These are phyloP conservation scores for Lentinula guzmanii DNA, from an alignment of 768 basidiomycete genomes.

Conservation along the genomic window DNA sequence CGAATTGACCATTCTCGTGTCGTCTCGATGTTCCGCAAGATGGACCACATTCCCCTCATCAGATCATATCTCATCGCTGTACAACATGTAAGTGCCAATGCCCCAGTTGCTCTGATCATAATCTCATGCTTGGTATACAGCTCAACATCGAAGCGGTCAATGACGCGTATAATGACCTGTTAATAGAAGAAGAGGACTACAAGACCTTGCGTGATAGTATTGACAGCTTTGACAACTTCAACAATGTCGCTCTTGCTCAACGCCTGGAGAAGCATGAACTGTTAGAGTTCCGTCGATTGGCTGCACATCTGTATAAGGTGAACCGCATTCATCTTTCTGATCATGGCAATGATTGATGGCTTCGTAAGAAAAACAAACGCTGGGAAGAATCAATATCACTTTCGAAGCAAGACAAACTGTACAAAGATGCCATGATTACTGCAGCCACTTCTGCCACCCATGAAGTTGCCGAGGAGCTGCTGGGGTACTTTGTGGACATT, in stretches of 20 bases:
- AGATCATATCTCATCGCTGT: conserved; percentile 96
- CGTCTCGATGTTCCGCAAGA: conserved; percentile 91
- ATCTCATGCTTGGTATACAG: conserved; percentile 30
- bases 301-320: conserved; percentile 95
- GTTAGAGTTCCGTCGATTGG: conserved; percentile 91
- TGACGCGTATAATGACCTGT: conserved; percentile 95
- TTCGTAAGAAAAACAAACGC: conserved; percentile 77
- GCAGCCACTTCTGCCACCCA: conserved; percentile 79
- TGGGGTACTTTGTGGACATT: conserved; percentile 96
- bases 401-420: conserved; percentile 94
- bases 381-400: conserved; percentile 97
- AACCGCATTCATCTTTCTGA: conserved; percentile 1
- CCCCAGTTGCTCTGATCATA: neutral
- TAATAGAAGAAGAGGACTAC: conserved; percentile 99
- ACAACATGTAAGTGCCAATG: conserved; percentile 55
- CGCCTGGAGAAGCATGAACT: conserved; percentile 86
- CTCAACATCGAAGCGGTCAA: conserved; percentile 97
- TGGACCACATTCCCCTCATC: conserved; percentile 93
- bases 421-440: conserved; percentile 94
- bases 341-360: neutral
- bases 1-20: conserved; percentile 95
- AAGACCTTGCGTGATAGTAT: conserved; percentile 96
- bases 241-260: conserved; percentile 80
- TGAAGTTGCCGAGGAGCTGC: conserved; percentile 90
- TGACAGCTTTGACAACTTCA: conserved; percentile 98